A percentile compares a stretch with the other conserved stretches of the same genome.
Evolutionary conservation across 305 asterid species (phyloP).

Genomic region (Fraxinus greggii): DNA sequence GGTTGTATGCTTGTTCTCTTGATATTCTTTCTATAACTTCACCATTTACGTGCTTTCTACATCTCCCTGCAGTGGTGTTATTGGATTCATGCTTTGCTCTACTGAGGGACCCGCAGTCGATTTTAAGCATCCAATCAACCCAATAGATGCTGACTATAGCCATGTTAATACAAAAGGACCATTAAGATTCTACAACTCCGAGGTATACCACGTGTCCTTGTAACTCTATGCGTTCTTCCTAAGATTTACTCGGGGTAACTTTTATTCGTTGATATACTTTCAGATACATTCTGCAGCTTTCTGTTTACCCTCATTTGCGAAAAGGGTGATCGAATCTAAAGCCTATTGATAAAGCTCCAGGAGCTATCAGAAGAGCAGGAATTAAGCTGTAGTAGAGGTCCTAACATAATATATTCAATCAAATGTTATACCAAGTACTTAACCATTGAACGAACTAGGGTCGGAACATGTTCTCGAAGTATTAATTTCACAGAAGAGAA

Average conservation of each 20-base stretch:
- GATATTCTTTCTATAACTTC: not conserved
- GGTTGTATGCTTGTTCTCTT: not conserved
- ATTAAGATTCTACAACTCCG: not conserved
- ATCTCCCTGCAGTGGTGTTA: constrained; percentile 40
- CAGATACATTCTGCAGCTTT: constrained; percentile 92
- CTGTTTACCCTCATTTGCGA: constrained; percentile 90
- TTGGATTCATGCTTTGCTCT: constrained; percentile 60
- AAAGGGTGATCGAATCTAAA: constrained; percentile 68
- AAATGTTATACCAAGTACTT: not conserved
- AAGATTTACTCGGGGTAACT: not conserved
- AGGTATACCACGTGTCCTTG: not conserved
- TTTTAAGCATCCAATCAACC: constrained; percentile 47
- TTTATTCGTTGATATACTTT: not conserved
- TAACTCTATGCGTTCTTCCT: not conserved
- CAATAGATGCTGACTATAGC: not conserved
- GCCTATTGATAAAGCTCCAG: constrained; percentile 28
- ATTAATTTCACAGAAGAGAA: not conserved
- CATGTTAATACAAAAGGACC: not conserved
- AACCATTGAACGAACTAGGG: not conserved
- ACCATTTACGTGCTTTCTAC: not conserved
- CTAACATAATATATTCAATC: not conserved
- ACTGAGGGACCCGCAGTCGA: constrained; percentile 51
- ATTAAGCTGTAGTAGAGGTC: not conserved
- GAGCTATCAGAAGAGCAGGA: not conserved
- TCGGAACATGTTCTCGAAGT: not conserved